A percentile compares a stretch with the other conserved stretches of the same genome.
phyloP scores from a whole-genome alignment of 441 rosid genomes.

The Bruguiera hainesii region DNA sequence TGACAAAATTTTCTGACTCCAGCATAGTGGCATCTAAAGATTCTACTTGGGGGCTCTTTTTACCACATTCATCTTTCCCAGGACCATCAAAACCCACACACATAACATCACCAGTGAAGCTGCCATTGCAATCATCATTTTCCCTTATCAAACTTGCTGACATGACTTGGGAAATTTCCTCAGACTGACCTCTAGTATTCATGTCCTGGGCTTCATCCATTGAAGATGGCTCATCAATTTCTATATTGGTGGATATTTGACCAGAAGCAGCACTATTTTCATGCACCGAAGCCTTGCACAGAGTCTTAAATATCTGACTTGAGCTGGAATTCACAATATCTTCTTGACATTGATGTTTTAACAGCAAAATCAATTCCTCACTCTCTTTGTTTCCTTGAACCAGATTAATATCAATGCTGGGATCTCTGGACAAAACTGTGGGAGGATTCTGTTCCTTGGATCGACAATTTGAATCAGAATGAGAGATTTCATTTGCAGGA shows the following conservation, averaged over 20 bases:
- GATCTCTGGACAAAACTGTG: conserved; percentile 11
- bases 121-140: conserved; percentile 11
- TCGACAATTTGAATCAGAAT: conserved; percentile 16
- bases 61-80: neutral
- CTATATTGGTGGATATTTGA: conserved; percentile 17
- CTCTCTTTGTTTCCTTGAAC: conserved; percentile 26
- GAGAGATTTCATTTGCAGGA: conserved; percentile 13
- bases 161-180: conserved; percentile 5
- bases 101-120: conserved; percentile 1
- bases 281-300: conserved; percentile 12
- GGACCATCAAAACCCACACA: conserved; percentile 23
- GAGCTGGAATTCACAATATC: conserved; percentile 12
- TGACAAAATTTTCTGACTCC: conserved; percentile 20
- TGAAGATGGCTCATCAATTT: conserved; percentile 20
- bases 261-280: conserved; percentile 9
- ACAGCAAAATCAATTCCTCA: conserved; percentile 45
- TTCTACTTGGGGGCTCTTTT: conserved; percentile 21
- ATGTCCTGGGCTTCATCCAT: conserved; percentile 21
- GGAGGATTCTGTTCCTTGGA: conserved; percentile 21
- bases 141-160: conserved; percentile 15
- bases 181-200: conserved; percentile 18
- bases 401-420: conserved; percentile 23
- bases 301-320: conserved; percentile 15
- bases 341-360: conserved; percentile 25
- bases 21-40: conserved; percentile 16